Percentiles rank a stretch among this genome's conserved stretches.
Conservation (phyloP, 352 stramenopile genomes). For the Globisporangium orthogonon region DNA sequence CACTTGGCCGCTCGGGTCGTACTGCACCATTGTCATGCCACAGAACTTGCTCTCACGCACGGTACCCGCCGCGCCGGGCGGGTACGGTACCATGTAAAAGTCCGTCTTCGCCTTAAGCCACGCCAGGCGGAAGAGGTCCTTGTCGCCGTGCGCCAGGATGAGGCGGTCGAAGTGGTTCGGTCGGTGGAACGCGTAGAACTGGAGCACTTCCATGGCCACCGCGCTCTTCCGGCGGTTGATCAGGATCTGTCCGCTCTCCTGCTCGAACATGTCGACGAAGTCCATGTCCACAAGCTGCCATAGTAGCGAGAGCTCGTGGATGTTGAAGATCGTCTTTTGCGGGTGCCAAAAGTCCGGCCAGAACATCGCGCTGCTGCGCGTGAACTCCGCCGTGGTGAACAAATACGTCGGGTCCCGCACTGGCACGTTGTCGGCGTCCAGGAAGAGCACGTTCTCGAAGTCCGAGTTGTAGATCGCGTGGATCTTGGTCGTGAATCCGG, state of each 20-base stretch:
- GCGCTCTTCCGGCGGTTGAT: conserved; percentile 36
- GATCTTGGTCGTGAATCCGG: conserved; percentile 61
- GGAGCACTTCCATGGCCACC: conserved; percentile 41
- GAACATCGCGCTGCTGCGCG: conserved; percentile 42
- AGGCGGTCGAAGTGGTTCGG: conserved; percentile 55
- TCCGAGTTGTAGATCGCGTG: conserved; percentile 56
- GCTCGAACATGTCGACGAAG: conserved; percentile 74
- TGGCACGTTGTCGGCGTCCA: conserved; percentile 66
- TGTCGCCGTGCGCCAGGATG: conserved; percentile 65
- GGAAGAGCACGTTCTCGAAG: conserved; percentile 69
- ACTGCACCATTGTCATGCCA: conserved; percentile 74
- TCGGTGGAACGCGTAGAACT: conserved; percentile 56
- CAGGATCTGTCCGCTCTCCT: conserved; percentile 73
- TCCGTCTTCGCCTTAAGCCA: conserved; percentile 62
- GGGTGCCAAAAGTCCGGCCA: conserved; percentile 81
- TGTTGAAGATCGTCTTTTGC: conserved; percentile 62
- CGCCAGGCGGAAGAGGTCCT: conserved; percentile 73
- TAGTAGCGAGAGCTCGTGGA: conserved; percentile 47
- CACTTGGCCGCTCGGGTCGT: conserved; percentile 37
- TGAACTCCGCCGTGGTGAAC: conserved; percentile 44
- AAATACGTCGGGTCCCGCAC: conserved; percentile 60
- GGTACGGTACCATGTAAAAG: conserved; percentile 58
- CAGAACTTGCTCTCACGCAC: conserved; percentile 44
- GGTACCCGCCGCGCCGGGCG: conserved; percentile 33
- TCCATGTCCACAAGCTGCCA: conserved; percentile 60